Base-by-base conservation (phyloP, 2,329 filamentous ascomycete genomes). In the Hypoxylon sp. region DNA sequence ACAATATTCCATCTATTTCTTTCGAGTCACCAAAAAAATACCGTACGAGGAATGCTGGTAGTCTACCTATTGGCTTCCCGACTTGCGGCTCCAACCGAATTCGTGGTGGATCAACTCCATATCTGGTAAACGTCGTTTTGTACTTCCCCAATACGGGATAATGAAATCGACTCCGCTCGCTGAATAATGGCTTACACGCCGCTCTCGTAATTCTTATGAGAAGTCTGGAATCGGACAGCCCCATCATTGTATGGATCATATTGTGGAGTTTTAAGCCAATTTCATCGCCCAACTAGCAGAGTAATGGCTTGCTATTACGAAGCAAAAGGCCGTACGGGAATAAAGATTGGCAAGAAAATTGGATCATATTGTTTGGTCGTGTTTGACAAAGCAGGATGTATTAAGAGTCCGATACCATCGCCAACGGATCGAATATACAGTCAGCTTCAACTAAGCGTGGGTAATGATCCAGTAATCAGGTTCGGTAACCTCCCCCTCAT, bases 131-230 rank as follows among this genome's bases (percentile, higher is more conserved):
- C 37, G 34, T 25, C 52, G 29, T 43, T 53, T 48, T 27, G 45
- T 32, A 51, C 34, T 50, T 56, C 29, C 48, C 56, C 32, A 61
- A 63, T 61, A 7, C 29, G 53, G 61, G 34, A 62, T 62, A 34
- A 52, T 60, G 45, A 48, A 37, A 61, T 63, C 21, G 32, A n/a
- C 41, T 47, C 21, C 43, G 53, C 8, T 48, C 16, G 67, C 67
- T 68, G 67, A 69, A 51, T 68, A 69, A 67, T 60, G 47, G 64
- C 61, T 69, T 67, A 69, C 57, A 55, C 46, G 32, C 21, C 41
- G 53, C 61, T 67, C 53, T 43, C 67, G 61, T 69, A 69, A 69
- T 62, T 57, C 50, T 67, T 67, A 69, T 65, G 64, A 52, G 50
- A 64, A 23, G 43, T n/a, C 16, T 55, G 9, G 54, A 58, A 51